Evolutionary conservation across 257 asterid genomes (phyloP), one percentile per base, ranked within the genome.

Genomic region (Penstemon barbatus): DNA sequence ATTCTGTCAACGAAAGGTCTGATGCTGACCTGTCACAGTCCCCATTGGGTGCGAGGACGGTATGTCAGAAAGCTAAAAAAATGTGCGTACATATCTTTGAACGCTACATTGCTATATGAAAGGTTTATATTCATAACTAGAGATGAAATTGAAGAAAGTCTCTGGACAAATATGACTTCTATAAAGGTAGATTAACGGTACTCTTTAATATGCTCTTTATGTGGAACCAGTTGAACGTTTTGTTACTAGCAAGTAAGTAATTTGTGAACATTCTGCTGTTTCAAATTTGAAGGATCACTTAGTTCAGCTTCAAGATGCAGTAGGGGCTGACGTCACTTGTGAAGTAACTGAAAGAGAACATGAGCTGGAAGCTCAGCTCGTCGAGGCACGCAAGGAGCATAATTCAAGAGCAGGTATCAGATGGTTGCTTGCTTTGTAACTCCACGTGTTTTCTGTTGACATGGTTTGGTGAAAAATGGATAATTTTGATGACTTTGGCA

Each of bases 361-460:
- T 57, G 99, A 94, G 81, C 86, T 94, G 66, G 99, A 94, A 86
- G 99, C 99, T 79, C 97, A 93, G 81, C 97, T 93, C 55, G 99
- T 90, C 11, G 99, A 93, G 88, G 99, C 18, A 15, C 18, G 18
- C 99, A 68, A 88, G 95, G 84, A 91, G 90, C 86, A 94, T 94
- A 75, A 91, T 94, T 77, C 96, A 94, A 82, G 99, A 91, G 84
- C 99, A 94, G 97, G 99, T 93, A 78, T 55, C 15, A 13, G 61
- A 44, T 8, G 15, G 38, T 73, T 66, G 25, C 36, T 8, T 3
- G 39, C 3, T 51, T 33, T 50, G 63, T 46, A 43, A 9, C 37
- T 42, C n/a, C 8, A 7, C 54, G 44, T 42, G 19, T 37, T 68
- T 77, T 61, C 50, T 12, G 48, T 58, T 42, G 54, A 33, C 13